Evolutionary conservation across 306 rosid genomes (phyloP), one percentile per base, ranked within the genome.

Genomic region (Lablab purpureus): DNA sequence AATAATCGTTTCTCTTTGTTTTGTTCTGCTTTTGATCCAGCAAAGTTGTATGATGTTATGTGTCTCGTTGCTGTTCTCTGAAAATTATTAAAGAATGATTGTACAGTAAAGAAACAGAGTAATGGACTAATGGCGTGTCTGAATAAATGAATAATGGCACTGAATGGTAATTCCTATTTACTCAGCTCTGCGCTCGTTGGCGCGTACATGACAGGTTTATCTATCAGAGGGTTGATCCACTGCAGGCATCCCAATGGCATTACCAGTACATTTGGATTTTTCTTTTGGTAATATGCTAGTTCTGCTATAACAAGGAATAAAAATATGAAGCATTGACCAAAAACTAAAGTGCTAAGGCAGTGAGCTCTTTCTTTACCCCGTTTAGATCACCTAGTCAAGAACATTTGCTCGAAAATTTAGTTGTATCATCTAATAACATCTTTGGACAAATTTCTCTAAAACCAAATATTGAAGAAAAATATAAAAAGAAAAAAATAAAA

Each of bases 81-180:
- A 45, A 75, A 30, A 17, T 30, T 56, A 54, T 75, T 41, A 49
- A 74, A 75, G 50, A 69, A 80, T 66, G 50, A 79, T 27, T 82
- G 87, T 79, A 78, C 82, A 85, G 80, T 41, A 73, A 73, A 67
- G 71, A 75, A 51, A 32, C 65, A 50, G 40, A 40, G 75, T 7
- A 74, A 81, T 40, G 45, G 13, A 40, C 45, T 40, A 40, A 40
- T 37, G 40, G 40, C 32, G 34, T 30, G 34, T 56, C 47, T 60
- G 25, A 21, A 65, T n/a, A 10, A 65, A 30, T 62, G 43, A 55
- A 22, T 50, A 21, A 59, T 64, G 30, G 7, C 36, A 32, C 13
- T 51, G 71, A 52, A 19, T 67, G 76, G 76, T 67, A 41, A 60
- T 82, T 47, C 55, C 46, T 54, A 27, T 34, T 13, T 40, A 55